These are phyloP conservation scores for Acanthamoeba lenticulata DNA, from an alignment of 208 protist genomes.

Conservation along the genomic window DNA sequence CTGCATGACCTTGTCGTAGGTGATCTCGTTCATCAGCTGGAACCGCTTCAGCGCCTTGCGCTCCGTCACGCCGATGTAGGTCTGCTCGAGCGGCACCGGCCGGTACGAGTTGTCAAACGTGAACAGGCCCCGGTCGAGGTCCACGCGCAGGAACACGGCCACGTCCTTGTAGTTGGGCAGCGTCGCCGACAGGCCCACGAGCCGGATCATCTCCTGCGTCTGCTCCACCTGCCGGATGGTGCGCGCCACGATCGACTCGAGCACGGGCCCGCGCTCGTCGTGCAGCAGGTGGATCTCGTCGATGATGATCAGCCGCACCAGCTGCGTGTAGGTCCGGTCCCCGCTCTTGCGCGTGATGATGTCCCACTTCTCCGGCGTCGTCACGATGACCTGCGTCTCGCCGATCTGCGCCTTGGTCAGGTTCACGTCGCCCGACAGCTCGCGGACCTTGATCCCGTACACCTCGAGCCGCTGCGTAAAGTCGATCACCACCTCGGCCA, in stretches of 20 bases:
- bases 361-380: conserved; percentile 99
- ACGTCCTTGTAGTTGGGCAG: conserved; percentile 99
- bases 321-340: conserved; percentile 92
- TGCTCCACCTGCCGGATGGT: conserved; percentile 95
- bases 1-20: conserved; percentile 85
- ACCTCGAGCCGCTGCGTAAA: conserved; percentile 92
- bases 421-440: conserved; percentile 99
- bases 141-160: conserved; percentile 95
- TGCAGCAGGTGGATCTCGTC: conserved; percentile 99
- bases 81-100: conserved; percentile 96
- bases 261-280: conserved; percentile 97
- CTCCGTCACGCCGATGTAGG: conserved; percentile 94
- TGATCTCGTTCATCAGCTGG: conserved; percentile 85
- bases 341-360: conserved; percentile 98
- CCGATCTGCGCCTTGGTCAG: conserved; percentile 96
- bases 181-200: conserved; percentile 98
- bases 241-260: conserved; percentile 98
- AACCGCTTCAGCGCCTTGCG: conserved; percentile 75
- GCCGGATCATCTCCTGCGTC: conserved; percentile 89
- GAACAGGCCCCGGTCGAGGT: conserved; percentile 94
- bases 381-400: conserved; percentile 99
- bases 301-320: conserved; percentile 96
- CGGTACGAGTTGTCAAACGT: conserved; percentile 96
- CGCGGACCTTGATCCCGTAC: conserved; percentile 84
- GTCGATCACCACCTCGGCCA: conserved; percentile 97